phyloP scores from a whole-genome alignment of 257 asterid genomes.

The Plantago major region DNA sequence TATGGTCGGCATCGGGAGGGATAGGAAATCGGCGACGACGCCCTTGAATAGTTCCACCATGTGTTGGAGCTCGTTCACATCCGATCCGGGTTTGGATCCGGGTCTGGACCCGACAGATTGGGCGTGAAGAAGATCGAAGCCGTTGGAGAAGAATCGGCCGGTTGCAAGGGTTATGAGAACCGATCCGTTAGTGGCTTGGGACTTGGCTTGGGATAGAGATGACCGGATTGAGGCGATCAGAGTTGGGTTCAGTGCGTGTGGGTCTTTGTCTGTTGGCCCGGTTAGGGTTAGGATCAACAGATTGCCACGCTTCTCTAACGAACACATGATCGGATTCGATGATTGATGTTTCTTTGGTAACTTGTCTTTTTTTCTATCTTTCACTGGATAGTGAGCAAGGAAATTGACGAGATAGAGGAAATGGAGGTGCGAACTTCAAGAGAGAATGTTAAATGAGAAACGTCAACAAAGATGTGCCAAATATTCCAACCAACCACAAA shows the following conservation, averaged over 20 bases:
- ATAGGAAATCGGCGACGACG: conserved; percentile 54
- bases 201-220: conserved; percentile 47
- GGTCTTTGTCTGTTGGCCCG: conserved; percentile 37
- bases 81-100: conserved; percentile 48
- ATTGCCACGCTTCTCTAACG: conserved; percentile 63
- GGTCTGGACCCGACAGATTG: conserved; percentile 46
- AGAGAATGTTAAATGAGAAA: no score
- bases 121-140: conserved; percentile 72
- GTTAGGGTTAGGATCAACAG: conserved; percentile 58
- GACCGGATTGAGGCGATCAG: conserved; percentile 58
- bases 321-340: conserved; percentile 41
- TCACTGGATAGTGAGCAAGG: no score
- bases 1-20: conserved; percentile 75
- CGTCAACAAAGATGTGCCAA: no score
- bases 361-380: no score
- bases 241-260: conserved; percentile 61
- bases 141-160: conserved; percentile 85
- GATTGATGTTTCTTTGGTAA: no score
- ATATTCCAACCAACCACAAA: no score
- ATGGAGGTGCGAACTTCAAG: no score
- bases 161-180: conserved; percentile 61
- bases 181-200: conserved; percentile 61
- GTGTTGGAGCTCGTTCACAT: conserved; percentile 29
- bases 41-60: conserved; percentile 64
- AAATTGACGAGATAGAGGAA: no score